phyloP scores from a whole-genome alignment of 2,329 filamentous ascomycete species.

The Penicillium polonicum region DNA sequence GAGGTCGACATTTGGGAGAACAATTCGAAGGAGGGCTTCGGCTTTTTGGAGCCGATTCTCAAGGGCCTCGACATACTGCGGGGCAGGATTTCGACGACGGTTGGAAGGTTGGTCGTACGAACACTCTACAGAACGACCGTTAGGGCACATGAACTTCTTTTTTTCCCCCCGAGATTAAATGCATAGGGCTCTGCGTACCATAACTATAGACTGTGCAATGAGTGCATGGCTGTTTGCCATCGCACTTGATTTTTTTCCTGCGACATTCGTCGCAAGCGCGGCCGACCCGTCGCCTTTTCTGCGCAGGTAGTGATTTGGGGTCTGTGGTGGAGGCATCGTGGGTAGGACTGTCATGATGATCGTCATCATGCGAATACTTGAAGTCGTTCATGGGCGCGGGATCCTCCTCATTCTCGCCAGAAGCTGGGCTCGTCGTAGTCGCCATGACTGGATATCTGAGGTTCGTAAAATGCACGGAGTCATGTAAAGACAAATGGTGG shows the following conservation, averaged over 20 bases:
- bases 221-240: conserved; percentile 84
- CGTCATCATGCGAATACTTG: conserved; percentile 18
- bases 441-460: conserved; percentile 26
- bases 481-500: conserved; percentile 21
- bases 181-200: conserved; percentile 57
- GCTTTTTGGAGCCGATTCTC: conserved; percentile 80
- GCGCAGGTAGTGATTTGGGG: conserved; percentile 54
- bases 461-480: conserved; percentile 16
- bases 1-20: conserved; percentile 80
- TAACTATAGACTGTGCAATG: conserved; percentile 99
- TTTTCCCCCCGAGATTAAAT: not conserved
- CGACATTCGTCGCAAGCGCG: conserved; percentile 80
- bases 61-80: conserved; percentile 88
- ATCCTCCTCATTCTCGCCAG: conserved; percentile 34
- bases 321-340: conserved; percentile 28
- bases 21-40: conserved; percentile 72
- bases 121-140: conserved; percentile 63
- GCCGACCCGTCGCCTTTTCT: conserved; percentile 75
- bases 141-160: conserved; percentile 10
- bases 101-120: conserved; percentile 96
- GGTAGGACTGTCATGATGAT: conserved; percentile 15
- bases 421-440: conserved; percentile 25
- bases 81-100: conserved; percentile 81
- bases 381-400: conserved; percentile 17
- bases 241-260: conserved; percentile 84